Evolutionary conservation across 768 basidiomycete genomes (phyloP), one percentile per base, ranked within the genome.

Genomic region (Exsudoporus frostii): DNA sequence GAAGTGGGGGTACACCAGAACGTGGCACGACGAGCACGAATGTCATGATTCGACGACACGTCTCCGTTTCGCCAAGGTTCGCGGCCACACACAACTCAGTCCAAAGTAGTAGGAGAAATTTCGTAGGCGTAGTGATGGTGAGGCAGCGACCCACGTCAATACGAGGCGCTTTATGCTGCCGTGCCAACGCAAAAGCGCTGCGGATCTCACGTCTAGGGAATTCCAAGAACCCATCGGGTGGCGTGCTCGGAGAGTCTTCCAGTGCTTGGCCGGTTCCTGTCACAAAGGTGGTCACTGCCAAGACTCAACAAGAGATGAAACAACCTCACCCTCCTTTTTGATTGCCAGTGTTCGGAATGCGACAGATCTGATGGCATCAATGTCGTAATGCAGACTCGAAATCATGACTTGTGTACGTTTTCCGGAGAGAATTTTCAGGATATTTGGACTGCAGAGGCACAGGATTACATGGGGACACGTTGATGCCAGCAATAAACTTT

Each of bases 71-170:
- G 30, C 83, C 82, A 8, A 80, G 73, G 55, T 71, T 79, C 19
- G 83, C 80, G 3, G 80, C 73, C 22, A 71, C 65, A 29, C 74
- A 68, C 30, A 90, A 69, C 63, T 90, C 86, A 14, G 73, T 71
- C 89, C 90, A 92, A n/a, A 91, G 72, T 1, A 80, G 61, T 24
- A 77, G 68, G 33, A 92, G 75, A 61, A 92, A 90, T 53, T 79
- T 76, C 8, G 79, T 77, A 4, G 86, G 82, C 5, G 82, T 70
- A 1, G 74, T 72, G 51, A 81, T 69, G 39, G 78, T 78, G n/a
- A 90, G 74, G 59, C 85, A 88, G 25, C 81, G 78, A 44, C 82
- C 76, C 34, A 91, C 74, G 59, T 91, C 85, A 48, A 92, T 73
- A 39, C 70, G 75, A 13, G 86, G 82, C 0, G 81, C 79, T 54